These are phyloP conservation scores for Prunus armeniaca DNA, from an alignment of 306 rosid species.

Conservation along the genomic window DNA sequence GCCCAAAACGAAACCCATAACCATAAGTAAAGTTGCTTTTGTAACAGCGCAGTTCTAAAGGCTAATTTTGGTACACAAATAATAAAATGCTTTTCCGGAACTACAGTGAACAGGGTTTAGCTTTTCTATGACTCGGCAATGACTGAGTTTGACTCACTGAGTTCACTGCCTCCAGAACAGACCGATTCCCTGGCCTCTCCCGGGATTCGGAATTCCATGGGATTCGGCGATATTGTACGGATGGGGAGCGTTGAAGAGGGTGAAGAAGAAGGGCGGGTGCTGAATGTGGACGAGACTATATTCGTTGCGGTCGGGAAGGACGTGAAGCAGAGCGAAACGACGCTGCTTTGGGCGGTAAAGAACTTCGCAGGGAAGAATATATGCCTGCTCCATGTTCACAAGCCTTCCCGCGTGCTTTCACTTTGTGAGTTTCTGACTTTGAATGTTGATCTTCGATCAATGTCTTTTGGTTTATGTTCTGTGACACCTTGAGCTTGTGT, in stretches of 20 bases:
- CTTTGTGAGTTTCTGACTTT: constrained; percentile 38
- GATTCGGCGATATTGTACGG: constrained; percentile 3
- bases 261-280: constrained; percentile 29
- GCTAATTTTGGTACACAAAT: neutral
- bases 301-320: constrained; percentile 74
- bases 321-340: constrained; percentile 35
- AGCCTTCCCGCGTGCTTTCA: constrained; percentile 19
- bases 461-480: neutral
- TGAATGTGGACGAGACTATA: constrained; percentile 53
- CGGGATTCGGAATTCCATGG: neutral
- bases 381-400: constrained; percentile 72
- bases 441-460: neutral
- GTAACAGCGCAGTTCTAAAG: neutral
- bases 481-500: neutral
- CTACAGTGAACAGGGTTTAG: neutral
- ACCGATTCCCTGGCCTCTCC: neutral
- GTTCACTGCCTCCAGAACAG: neutral
- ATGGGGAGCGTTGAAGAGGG: constrained; percentile 58
- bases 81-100: no score
- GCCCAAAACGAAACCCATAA: neutral
- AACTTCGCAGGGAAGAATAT: constrained; percentile 55
- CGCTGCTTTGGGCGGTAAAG: constrained; percentile 54
- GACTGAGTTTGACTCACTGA: constrained; percentile 2
- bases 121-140: neutral
- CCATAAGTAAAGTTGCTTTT: neutral